phyloP scores from a whole-genome alignment of 2,329 filamentous ascomycete genomes.

The Fusarium sp. region DNA sequence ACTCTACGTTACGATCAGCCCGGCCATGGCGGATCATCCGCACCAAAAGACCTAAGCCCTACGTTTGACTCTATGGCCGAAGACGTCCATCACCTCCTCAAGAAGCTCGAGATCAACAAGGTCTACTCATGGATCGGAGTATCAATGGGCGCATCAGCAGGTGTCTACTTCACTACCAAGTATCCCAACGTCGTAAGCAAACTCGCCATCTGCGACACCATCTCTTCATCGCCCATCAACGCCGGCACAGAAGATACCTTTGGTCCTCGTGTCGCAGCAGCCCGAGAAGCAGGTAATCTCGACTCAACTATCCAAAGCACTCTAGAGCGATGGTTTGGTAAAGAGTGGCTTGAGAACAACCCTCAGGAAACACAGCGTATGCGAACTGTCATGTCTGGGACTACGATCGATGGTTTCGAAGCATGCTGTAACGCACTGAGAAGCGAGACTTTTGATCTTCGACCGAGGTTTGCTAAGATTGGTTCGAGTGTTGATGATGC shows the following conservation, averaged over 20 bases:
- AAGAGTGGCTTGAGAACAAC: constrained; percentile 48
- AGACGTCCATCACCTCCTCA: constrained; percentile 50
- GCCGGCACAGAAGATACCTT: constrained; percentile 50
- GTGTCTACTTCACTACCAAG: constrained; percentile 50
- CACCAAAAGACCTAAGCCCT: constrained; percentile 47
- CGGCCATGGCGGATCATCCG: constrained; percentile 52
- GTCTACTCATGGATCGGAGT: constrained; percentile 56
- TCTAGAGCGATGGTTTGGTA: constrained; percentile 54
- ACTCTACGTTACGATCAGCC: constrained; percentile 55
- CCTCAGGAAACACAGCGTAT: constrained; percentile 49
- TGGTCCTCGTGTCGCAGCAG: constrained; percentile 47
- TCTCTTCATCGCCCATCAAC: constrained; percentile 50
- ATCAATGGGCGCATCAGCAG: constrained; percentile 55
- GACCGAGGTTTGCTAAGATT: constrained; percentile 46
- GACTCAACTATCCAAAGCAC: constrained; percentile 45
- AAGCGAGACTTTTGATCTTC: constrained; percentile 51
- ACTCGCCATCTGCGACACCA: constrained; percentile 53
- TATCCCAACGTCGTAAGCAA: constrained; percentile 51
- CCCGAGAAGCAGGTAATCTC: constrained; percentile 46
- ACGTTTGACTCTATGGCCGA: constrained; percentile 52
- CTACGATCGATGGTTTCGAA: constrained; percentile 53
- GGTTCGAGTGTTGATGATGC: constrained; percentile 48
- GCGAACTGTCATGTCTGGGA: constrained; percentile 48
- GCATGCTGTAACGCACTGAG: constrained; percentile 52
- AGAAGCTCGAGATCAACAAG: constrained; percentile 43